Conservation (phyloP, 2,329 filamentous ascomycete species). For the Aureobasidium leucospermi region DNA sequence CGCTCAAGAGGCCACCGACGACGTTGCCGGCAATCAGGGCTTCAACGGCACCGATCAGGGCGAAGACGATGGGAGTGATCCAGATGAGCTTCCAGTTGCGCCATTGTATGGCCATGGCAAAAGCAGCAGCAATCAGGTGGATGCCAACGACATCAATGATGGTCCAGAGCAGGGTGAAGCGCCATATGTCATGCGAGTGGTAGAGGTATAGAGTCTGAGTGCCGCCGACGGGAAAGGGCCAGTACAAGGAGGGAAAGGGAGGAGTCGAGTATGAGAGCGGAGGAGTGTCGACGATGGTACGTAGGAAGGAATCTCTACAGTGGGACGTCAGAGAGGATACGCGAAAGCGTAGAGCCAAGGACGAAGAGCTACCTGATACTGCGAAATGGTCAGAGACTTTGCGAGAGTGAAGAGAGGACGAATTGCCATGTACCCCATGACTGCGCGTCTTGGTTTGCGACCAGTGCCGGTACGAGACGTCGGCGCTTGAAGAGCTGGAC, state of each 20-base stretch:
- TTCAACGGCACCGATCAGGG: conserved; percentile 64
- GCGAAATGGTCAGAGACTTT: neutral
- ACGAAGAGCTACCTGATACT: conserved; percentile 1
- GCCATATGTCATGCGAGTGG: conserved; percentile 70
- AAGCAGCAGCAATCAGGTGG: conserved; percentile 63
- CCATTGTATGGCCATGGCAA: conserved; percentile 66
- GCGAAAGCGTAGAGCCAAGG: neutral
- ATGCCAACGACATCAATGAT: conserved; percentile 69
- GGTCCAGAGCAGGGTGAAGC: conserved; percentile 83
- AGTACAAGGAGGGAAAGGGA: conserved; percentile 74
- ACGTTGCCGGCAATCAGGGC: conserved; percentile 74
- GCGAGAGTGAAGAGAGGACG: neutral
- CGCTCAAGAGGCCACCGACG: conserved; percentile 73
- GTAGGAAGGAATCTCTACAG: conserved; percentile 30
- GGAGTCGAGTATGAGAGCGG: conserved; percentile 60
- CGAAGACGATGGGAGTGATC: conserved; percentile 64
- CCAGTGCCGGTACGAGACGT: too few relatives aligned
- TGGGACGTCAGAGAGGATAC: neutral
- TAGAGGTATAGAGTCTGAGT: conserved; percentile 61
- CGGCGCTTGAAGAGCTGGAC: too few relatives aligned
- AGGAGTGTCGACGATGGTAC: conserved; percentile 37
- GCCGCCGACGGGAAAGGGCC: conserved; percentile 54
- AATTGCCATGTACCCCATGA: neutral
- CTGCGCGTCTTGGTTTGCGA: neutral
- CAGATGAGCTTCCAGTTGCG: conserved; percentile 54